Evolutionary conservation across 345 rosid genomes (phyloP), one percentile per base, ranked within the genome.

Genomic region (Brassica cretica): DNA sequence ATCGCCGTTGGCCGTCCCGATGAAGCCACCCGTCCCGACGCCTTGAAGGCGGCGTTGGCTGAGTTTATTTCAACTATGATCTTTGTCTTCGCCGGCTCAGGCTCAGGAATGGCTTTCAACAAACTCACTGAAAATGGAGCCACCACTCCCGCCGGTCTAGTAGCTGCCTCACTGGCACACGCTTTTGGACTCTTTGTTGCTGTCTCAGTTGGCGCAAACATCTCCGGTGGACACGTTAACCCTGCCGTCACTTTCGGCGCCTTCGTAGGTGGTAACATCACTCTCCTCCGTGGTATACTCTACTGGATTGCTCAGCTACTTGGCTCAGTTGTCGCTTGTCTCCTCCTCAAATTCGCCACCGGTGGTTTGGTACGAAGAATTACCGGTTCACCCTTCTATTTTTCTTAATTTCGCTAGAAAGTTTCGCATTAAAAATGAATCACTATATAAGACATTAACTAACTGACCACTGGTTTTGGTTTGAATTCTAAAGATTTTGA

Each of bases 171-270:
- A 7, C 35, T 93, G 1, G 97, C 98, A 59, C 97, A 93, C 14
- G 98, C 82, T 12, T 93, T 93, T 39, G 97, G 58, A 8, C 93
- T 93, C 3, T 93, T 93, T 32, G 98, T 89, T 0, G 98, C 87
- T 5, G 98, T 91, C 46, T 64, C 98, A 3, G 92, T 93, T 6
- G 85, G 86, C 8, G 95, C 95, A 49, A 93, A 88, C 84, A 93
- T 93, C 83, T 93, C 97, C 62, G 98, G 97, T 0, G 98, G 98
- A 70, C 98, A 93, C 69, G 98, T 93, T 70, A 93, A 93, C 84
- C 97, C 96, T 0, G 97, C 97, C 56, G 94, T 93, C 11, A 93
- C 98, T 33, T 93, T 93, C 66, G 98, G 98, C 0, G 93, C 93
- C 73, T 91, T 93, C 33, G 63, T 93, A 1, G 97, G 98, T 2